Conservation (phyloP, 192 early-diverging fungal species). For the Obelidium mucronatum region DNA sequence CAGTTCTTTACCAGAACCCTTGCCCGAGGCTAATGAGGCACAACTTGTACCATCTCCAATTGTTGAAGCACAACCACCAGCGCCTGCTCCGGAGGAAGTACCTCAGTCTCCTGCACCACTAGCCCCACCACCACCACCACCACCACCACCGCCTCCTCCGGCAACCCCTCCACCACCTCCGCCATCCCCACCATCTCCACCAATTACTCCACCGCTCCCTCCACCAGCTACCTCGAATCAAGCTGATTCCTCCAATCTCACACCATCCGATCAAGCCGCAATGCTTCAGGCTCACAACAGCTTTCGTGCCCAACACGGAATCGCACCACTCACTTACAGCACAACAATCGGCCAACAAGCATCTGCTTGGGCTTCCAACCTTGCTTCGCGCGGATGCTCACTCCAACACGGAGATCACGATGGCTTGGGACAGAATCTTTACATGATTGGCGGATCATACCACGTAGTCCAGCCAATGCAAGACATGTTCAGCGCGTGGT, state of each 20-base stretch:
- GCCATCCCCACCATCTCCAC: too few relatives aligned
- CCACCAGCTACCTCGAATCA: too few relatives aligned
- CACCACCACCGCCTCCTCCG: background rate
- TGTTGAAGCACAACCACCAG: too few relatives aligned
- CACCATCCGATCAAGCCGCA: background rate
- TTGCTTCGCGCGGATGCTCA: background rate
- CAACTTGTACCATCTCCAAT: too few relatives aligned
- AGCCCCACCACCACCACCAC: background rate
- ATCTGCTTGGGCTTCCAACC: background rate
- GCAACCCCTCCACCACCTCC: background rate
- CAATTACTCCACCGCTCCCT: background rate
- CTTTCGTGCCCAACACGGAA: conserved; percentile 12
- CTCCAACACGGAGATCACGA: conserved; percentile 17
- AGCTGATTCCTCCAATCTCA: background rate
- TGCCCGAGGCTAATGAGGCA: too few relatives aligned
- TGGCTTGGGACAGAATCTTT: conserved; percentile 14
- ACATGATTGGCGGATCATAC: background rate
- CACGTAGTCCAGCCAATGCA: background rate
- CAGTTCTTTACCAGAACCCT: too few relatives aligned
- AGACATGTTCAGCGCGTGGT: conserved; percentile 11
- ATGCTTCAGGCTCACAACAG: conserved; percentile 14
- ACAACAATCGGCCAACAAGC: background rate
- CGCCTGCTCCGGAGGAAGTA: too few relatives aligned
- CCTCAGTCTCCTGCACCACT: background rate
- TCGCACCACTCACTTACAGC: conserved; percentile 5